Evolutionary conservation across 2,329 filamentous ascomycete species (phyloP).

Genomic region (Epichloe glyceriae): DNA sequence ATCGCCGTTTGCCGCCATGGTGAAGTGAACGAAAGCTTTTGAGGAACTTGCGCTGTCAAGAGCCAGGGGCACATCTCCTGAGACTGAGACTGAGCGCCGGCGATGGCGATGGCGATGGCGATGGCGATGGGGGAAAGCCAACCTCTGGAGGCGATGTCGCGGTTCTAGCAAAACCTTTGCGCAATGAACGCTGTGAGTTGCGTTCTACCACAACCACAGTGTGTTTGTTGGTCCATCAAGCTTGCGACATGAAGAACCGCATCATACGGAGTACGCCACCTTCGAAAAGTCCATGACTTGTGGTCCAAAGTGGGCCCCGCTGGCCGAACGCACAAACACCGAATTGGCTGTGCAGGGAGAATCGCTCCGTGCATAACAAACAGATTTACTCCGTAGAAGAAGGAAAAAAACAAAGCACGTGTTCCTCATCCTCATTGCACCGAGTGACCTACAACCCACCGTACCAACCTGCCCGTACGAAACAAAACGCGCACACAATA

Average conservation of each 20-base stretch:
- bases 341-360: too few species aligned
- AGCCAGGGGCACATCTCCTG: background rate
- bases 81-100: background rate
- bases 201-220: background rate
- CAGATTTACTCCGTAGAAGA: background rate
- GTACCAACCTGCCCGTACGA: too few species aligned
- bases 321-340: background rate
- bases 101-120: background rate
- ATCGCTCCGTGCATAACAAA: background rate
- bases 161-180: background rate
- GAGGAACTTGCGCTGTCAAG: background rate
- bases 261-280: background rate
- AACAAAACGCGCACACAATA: background rate
- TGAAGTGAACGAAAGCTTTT: background rate
- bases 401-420: background rate
- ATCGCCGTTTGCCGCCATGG: slow-evolving; percentile 8
- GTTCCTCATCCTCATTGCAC: too few species aligned
- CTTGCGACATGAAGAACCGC: background rate
- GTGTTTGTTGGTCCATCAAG: background rate
- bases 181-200: background rate
- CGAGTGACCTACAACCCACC: too few species aligned
- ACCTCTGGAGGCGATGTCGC: too few species aligned
- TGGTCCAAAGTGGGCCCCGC: slow-evolving; percentile 3
- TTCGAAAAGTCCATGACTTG: background rate
- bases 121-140: background rate